Conservation (phyloP, 371 early-diverging fungal genomes). For the Rhizopus arrhizus region DNA sequence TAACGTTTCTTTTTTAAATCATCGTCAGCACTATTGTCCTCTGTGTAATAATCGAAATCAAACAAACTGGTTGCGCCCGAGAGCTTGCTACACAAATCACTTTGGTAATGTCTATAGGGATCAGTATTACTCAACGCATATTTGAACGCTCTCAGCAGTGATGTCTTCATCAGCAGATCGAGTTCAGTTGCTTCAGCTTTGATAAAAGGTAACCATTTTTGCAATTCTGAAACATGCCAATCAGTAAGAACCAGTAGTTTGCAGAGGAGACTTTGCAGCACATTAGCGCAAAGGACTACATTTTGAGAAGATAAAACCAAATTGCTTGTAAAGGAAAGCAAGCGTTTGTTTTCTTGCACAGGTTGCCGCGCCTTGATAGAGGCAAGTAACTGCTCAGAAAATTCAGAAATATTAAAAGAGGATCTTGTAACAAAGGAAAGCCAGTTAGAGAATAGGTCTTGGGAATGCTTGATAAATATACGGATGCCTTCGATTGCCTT, state of each 20-base stretch:
- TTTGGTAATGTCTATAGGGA: conserved; percentile 38
- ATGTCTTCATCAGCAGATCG: conserved; percentile 34
- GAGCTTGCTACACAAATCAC: conserved; percentile 44
- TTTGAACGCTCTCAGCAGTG: conserved; percentile 37
- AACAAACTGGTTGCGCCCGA: conserved; percentile 29
- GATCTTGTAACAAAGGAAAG: conserved; percentile 1
- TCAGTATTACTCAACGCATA: conserved; percentile 18
- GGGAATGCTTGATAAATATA: conserved; percentile 26
- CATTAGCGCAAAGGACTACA: conserved; percentile 8
- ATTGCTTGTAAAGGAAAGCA: conserved; percentile 8
- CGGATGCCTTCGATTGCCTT: conserved; percentile 27
- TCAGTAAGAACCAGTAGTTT: conserved; percentile 13
- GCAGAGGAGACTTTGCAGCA: conserved; percentile 23
- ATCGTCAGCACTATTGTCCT: conserved; percentile 14
- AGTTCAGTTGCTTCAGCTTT: conserved; percentile 34
- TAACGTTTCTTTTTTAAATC: conserved; percentile 24
- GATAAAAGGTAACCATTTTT: conserved; percentile 33
- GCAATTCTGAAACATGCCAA: conserved; percentile 22
- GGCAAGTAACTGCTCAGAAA: conserved; percentile 9
- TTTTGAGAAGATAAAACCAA: conserved; percentile 5
- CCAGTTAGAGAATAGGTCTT: conserved; percentile 24
- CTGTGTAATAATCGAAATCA: conserved; percentile 26
- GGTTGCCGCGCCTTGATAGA: not conserved
- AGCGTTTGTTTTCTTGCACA: conserved; percentile 4
- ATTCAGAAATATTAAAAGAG: not conserved